A percentile compares a stretch with the other conserved stretches of the same genome.
phyloP scores from a whole-genome alignment of 257 asterid species.

The Ajuga chamaepitys region DNA sequence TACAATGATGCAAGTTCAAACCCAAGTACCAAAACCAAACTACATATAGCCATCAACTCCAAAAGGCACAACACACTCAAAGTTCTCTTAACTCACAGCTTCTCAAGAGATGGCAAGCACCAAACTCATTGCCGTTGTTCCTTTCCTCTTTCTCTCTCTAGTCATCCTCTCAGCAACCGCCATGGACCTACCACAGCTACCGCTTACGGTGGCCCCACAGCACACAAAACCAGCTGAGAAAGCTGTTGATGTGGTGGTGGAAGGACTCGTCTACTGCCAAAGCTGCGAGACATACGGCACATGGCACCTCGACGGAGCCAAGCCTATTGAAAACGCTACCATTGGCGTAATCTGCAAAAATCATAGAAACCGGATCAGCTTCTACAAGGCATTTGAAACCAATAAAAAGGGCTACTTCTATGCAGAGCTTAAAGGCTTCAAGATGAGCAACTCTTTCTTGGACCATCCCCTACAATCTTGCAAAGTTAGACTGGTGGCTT shows the following conservation, averaged over 20 bases:
- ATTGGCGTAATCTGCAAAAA: slow-evolving; percentile 78
- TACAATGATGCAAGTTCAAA: slow-evolving; percentile 8
- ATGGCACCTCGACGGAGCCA: slow-evolving; percentile 52
- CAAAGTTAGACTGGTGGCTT: slow-evolving; percentile 61
- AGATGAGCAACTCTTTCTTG: slow-evolving; percentile 53
- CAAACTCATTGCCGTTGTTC: slow-evolving; percentile 28
- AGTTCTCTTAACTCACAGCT: slow-evolving; percentile 2
- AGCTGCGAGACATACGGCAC: slow-evolving; percentile 47
- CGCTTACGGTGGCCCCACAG: not conserved
- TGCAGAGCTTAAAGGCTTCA: slow-evolving; percentile 68
- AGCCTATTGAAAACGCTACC: slow-evolving; percentile 49
- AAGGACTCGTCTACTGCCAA: slow-evolving; percentile 82
- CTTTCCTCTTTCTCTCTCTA: slow-evolving; percentile 37
- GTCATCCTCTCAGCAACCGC: slow-evolving; percentile 26
- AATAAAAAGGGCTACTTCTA: slow-evolving; percentile 66
- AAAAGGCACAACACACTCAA: not conserved
- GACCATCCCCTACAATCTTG: slow-evolving; percentile 93
- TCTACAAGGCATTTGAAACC: slow-evolving; percentile 59
- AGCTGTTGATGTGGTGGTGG: slow-evolving; percentile 51
- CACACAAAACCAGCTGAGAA: slow-evolving; percentile 29
- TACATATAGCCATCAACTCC: slow-evolving; percentile 25
- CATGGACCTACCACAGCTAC: not conserved
- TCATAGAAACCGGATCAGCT: slow-evolving; percentile 54
- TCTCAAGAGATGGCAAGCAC: slow-evolving; percentile 45
- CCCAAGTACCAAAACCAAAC: slow-evolving; percentile 5